Base-by-base conservation (phyloP, 352 stramenopile genomes). In the Pythium inflatum region DNA sequence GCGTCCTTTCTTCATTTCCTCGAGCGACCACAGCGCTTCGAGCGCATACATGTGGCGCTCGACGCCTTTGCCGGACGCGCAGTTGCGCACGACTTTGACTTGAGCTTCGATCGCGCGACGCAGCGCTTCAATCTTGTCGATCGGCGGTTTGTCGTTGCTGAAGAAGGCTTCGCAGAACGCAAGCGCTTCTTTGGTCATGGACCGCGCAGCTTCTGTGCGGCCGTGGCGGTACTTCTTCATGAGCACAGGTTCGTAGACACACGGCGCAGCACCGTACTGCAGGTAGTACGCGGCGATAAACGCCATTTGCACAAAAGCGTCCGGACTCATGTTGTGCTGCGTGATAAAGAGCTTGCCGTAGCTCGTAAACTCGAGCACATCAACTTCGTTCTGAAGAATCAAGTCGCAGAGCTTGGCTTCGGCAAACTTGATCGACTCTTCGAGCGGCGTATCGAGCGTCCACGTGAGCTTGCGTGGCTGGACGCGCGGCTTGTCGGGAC, bases 221-320 rank as follows among this genome's bases (percentile, higher is more conserved):
- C 97, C 97, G 62, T 98, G 94, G 61, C 93, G 90, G 73, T 98
- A 99, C 16, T 75, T 74, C 79, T 99, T 99, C 11, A 94, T 99
- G 48, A 99, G 77, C 27, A 98, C 97, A 5, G 95, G 94, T 72
- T 99, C 97, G 71, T 99, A 98, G 36, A 94, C 86, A 67, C 95
- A 98, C 2, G 87, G 83, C 13, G 90, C 79, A 16, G 70, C 76
- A 51, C 96, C 96, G 74, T 98, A 98, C 43, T 93, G 86, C 66
- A 91, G 87, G 74, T 96, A 99, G 75, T 99, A 98, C 33, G 93
- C 95, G 11, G 96, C 82, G 33, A 98, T 81, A 58, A 99, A 98
- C 22, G 85, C 91, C 82, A 98, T 96, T 77, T 99, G 97, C 53
- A 99, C 95, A 73, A 98, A 98, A 25, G 93, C 96, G 67, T 99